These are phyloP conservation scores for Bipolaris victoriae DNA, from an alignment of 2,329 filamentous ascomycete species.

Conservation along the genomic window DNA sequence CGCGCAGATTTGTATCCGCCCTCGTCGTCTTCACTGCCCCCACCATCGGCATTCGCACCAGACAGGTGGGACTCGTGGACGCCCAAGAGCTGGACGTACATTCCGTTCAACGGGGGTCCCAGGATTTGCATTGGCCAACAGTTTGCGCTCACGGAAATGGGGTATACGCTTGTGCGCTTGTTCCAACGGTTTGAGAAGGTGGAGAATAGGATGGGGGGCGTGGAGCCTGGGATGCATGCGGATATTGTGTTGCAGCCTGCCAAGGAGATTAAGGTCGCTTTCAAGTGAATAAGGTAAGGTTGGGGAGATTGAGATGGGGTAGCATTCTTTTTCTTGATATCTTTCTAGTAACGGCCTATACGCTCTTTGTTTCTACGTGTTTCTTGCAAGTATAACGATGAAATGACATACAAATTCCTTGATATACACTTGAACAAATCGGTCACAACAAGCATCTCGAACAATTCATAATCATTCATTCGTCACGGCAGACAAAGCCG, in stretches of 20 bases:
- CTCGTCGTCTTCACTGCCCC: constrained; percentile 47
- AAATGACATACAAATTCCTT: too few species aligned
- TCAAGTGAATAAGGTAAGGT: constrained; percentile 18
- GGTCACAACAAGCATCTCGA: neutral
- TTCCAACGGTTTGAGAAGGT: constrained; percentile 53
- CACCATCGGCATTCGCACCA: constrained; percentile 52
- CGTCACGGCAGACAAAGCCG: constrained; percentile 8
- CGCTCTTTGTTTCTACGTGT: too few species aligned
- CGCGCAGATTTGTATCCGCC: constrained; percentile 57
- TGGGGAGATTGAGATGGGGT: neutral
- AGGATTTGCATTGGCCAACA: constrained; percentile 60
- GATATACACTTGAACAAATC: too few species aligned
- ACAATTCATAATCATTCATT: constrained; percentile 13
- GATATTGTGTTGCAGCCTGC: constrained; percentile 59
- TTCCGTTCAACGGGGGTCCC: constrained; percentile 58
- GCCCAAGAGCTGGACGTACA: constrained; percentile 57
- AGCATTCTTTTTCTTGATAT: neutral
- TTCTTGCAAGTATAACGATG: too few species aligned
- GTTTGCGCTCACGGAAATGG: constrained; percentile 59
- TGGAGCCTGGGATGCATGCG: constrained; percentile 49
- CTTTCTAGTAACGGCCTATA: neutral
- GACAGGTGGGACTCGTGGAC: constrained; percentile 59
- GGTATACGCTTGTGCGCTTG: constrained; percentile 55
- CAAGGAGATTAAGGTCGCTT: constrained; percentile 49
- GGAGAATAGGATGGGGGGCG: constrained; percentile 49